These are phyloP conservation scores for Daldinia concentrica DNA, from an alignment of 495 filamentous ascomycete species.

Conservation along the genomic window DNA sequence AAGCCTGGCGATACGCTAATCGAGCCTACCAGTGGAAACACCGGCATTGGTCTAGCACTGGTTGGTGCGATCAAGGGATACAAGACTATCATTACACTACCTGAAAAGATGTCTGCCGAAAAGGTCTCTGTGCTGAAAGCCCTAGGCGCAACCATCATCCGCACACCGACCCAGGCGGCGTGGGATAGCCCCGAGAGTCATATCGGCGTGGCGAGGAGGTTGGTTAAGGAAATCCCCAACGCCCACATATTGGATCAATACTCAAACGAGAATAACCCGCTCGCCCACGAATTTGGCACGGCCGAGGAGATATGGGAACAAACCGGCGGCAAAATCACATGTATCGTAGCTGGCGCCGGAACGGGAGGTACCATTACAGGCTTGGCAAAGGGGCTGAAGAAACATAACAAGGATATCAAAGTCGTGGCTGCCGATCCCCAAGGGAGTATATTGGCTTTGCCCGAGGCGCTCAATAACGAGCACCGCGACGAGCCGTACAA, in stretches of 20 bases:
- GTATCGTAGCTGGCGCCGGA: constrained; percentile 89
- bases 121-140: constrained; percentile 95
- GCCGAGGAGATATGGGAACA: constrained; percentile 97
- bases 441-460: constrained; percentile 87
- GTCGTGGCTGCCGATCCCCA: constrained; percentile 91
- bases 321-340: constrained; percentile 83
- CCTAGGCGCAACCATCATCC: constrained; percentile 95
- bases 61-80: constrained; percentile 97
- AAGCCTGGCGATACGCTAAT: constrained; percentile 97
- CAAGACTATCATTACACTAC: constrained; percentile 97
- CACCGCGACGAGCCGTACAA: constrained; percentile 88
- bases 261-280: constrained; percentile 87
- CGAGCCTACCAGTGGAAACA: constrained; percentile 97
- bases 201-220: constrained; percentile 89
- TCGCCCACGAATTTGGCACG: constrained; percentile 93
- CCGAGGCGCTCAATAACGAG: constrained; percentile 77
- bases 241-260: constrained; percentile 98
- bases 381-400: constrained; percentile 82
- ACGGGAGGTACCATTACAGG: constrained; percentile 97
- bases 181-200: constrained; percentile 95
- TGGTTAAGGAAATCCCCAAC: constrained; percentile 95
- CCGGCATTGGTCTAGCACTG: constrained; percentile 94
- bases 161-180: constrained; percentile 94
- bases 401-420: constrained; percentile 83
- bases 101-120: constrained; percentile 99